These are phyloP conservation scores for Clonostachys solani DNA, from an alignment of 2,329 filamentous ascomycete genomes.

Conservation along the genomic window DNA sequence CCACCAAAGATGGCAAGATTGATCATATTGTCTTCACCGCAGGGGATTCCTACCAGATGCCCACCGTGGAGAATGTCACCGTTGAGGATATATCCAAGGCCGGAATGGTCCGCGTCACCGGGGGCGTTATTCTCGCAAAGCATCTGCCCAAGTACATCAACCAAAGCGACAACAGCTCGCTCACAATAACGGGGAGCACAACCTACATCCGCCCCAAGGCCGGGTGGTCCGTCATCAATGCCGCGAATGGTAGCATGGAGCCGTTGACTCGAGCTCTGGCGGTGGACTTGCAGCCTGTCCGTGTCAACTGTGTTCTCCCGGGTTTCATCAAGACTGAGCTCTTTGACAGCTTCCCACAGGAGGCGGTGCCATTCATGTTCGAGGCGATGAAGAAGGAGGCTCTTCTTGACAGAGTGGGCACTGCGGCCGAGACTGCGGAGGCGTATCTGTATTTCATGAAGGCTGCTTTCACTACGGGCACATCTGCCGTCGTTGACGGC, in stretches of 20 bases:
- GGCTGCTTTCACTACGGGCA: conserved; percentile 5
- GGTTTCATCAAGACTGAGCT: conserved; percentile 47
- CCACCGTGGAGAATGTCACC: conserved; percentile 3
- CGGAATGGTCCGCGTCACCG: conserved; percentile 45
- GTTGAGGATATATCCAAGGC: conserved; percentile 34
- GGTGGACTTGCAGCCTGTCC: conserved; percentile 56
- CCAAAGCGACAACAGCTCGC: conserved; percentile 27
- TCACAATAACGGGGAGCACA: conserved; percentile 52
- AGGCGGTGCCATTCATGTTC: background rate
- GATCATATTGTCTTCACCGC: conserved; percentile 58
- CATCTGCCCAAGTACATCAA: conserved; percentile 21
- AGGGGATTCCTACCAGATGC: conserved; percentile 26
- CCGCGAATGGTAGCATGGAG: conserved; percentile 44
- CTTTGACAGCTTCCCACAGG: conserved; percentile 8
- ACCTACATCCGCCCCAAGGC: conserved; percentile 44
- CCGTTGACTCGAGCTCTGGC: conserved; percentile 52
- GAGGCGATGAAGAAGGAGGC: background rate
- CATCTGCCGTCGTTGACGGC: background rate
- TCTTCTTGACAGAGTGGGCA: conserved; percentile 14
- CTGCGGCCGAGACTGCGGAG: conserved; percentile 34
- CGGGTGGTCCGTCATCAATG: conserved; percentile 43
- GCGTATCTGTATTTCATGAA: conserved; percentile 38
- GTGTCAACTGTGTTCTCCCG: conserved; percentile 59
- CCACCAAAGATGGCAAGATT: conserved; percentile 40
- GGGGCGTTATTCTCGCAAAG: conserved; percentile 47